phyloP scores from a whole-genome alignment of 2,329 filamentous ascomycete genomes.

The Escovopsis sp. region DNA sequence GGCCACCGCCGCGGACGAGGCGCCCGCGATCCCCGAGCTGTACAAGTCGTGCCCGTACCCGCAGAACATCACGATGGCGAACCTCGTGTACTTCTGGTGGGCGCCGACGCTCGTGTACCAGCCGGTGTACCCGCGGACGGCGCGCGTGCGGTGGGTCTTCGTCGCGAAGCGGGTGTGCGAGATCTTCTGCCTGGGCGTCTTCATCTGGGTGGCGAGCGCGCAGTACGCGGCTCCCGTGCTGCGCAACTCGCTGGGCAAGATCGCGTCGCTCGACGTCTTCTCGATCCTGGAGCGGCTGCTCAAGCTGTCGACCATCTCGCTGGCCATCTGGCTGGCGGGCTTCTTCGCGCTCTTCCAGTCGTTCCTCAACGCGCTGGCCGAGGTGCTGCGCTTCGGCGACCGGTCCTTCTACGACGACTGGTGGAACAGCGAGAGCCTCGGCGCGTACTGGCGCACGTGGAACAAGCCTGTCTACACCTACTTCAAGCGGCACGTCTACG shows the following conservation, averaged over 20 bases:
- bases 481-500: slow-evolving; percentile 89
- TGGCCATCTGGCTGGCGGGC: slow-evolving; percentile 92
- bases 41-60: slow-evolving; percentile 81
- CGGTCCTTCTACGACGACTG: slow-evolving; percentile 92
- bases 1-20: slow-evolving; percentile 29
- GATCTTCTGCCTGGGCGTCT: slow-evolving; percentile 61
- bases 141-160: slow-evolving; percentile 72
- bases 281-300: slow-evolving; percentile 80
- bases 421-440: slow-evolving; percentile 87
- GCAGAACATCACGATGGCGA: slow-evolving; percentile 72
- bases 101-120: slow-evolving; percentile 94
- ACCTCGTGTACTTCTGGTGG: slow-evolving; percentile 95
- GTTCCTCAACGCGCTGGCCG: slow-evolving; percentile 77
- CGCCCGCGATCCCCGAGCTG: slow-evolving; percentile 62
- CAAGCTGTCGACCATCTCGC: slow-evolving; percentile 88
- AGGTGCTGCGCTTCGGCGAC: slow-evolving; percentile 81
- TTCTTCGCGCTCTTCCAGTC: slow-evolving; percentile 97
- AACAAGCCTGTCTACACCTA: slow-evolving; percentile 96
- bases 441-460: slow-evolving; percentile 89
- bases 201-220: slow-evolving; percentile 89
- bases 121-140: slow-evolving; percentile 81
- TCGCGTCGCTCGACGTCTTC: slow-evolving; percentile 62
- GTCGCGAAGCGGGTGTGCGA: slow-evolving; percentile 72
- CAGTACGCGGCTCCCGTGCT: slow-evolving; percentile 89
- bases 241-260: slow-evolving; percentile 77